A percentile compares a stretch with the other conserved stretches of the same genome.
These are phyloP conservation scores for Apophysomyces elegans DNA, from an alignment of 371 early-diverging fungal genomes.

Conservation along the genomic window DNA sequence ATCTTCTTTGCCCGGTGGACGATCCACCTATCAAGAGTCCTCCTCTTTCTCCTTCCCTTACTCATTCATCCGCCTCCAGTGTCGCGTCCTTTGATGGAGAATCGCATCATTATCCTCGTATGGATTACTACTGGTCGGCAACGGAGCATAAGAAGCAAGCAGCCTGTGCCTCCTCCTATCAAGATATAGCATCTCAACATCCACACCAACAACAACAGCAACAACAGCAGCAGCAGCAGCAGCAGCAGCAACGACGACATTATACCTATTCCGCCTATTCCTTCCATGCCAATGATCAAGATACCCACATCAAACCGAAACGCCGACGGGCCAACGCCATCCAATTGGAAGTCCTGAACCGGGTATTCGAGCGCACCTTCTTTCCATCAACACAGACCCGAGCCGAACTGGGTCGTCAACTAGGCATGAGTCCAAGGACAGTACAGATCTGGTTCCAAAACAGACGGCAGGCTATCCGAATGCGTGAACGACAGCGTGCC, in stretches of 20 bases:
- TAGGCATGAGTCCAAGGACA: constrained; percentile 80
- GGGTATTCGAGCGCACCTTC: constrained; percentile 58
- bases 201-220: too few relatives aligned
- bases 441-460: constrained; percentile 98
- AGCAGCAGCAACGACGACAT: constrained; percentile 17
- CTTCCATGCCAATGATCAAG: neutral
- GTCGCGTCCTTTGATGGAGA: constrained; percentile 6
- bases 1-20: constrained; percentile 21
- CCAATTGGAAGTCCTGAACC: constrained; percentile 54
- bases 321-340: constrained; percentile 48
- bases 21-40: constrained; percentile 25
- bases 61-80: neutral
- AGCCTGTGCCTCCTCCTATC: too few relatives aligned
- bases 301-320: constrained; percentile 37
- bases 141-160: neutral
- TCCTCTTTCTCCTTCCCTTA: constrained; percentile 27
- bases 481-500: constrained; percentile 48
- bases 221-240: too few relatives aligned
- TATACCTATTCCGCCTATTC: constrained; percentile 12
- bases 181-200: too few relatives aligned
- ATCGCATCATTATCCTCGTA: neutral
- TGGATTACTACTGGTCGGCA: neutral
- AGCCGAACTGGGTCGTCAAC: constrained; percentile 77
- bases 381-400: constrained; percentile 77
- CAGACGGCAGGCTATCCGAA: constrained; percentile 69